Conservation (phyloP, 208 protist genomes). For the Crithidia brevicula region DNA sequence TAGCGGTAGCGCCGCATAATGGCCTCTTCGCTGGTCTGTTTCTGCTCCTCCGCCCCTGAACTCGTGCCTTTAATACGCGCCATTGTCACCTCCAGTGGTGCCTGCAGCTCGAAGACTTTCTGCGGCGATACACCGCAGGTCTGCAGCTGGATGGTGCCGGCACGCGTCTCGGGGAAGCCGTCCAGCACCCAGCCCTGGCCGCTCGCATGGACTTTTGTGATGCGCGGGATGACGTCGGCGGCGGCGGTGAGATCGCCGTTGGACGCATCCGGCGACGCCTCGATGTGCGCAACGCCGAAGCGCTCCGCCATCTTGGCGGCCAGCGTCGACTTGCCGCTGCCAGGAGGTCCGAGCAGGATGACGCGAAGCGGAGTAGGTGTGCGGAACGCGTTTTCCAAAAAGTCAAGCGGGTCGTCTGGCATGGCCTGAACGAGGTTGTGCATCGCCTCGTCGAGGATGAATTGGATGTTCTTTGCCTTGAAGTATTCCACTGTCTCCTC, state of each 20-base stretch:
- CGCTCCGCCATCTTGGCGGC: conserved; percentile 73
- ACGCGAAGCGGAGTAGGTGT: conserved; percentile 52
- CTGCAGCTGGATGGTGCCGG: conserved; percentile 82
- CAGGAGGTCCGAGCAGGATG: conserved; percentile 83
- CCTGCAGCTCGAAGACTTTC: conserved; percentile 70
- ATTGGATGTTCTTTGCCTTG: conserved; percentile 66
- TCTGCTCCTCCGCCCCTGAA: not conserved
- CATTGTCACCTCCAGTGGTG: conserved; percentile 40
- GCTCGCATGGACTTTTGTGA: conserved; percentile 43
- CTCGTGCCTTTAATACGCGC: conserved; percentile 16
- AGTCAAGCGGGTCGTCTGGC: conserved; percentile 72
- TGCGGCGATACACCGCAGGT: conserved; percentile 66
- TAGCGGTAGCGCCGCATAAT: conserved; percentile 13
- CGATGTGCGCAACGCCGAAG: conserved; percentile 87
- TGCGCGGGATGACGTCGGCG: conserved; percentile 54
- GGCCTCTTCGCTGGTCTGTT: not conserved
- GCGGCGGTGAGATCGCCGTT: conserved; percentile 34
- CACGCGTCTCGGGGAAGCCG: conserved; percentile 77
- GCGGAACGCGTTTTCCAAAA: conserved; percentile 54
- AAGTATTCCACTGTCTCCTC: conserved; percentile 69
- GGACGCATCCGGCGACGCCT: conserved; percentile 78
- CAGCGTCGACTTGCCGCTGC: conserved; percentile 94
- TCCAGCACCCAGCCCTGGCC: conserved; percentile 83
- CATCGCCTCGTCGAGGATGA: conserved; percentile 78
- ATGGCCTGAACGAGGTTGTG: conserved; percentile 72